These are phyloP conservation scores for Pseudohyphozyma bogoriensis DNA, from an alignment of 768 basidiomycete genomes.

Conservation along the genomic window DNA sequence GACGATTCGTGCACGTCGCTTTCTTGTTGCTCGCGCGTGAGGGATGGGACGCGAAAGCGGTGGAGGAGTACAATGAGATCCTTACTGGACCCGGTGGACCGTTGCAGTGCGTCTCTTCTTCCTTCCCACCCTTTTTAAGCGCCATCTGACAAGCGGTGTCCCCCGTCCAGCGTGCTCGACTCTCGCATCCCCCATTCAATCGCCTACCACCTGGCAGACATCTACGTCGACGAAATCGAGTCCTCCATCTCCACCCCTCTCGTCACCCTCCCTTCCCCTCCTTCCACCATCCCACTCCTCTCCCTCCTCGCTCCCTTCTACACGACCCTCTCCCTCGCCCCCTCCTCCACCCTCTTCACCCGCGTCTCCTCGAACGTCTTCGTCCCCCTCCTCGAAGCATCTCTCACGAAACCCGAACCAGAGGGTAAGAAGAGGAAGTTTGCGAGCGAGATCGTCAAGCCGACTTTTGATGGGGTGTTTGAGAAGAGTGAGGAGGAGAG, in stretches of 20 bases:
- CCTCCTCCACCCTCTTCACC: constrained; percentile 55
- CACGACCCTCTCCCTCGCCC: constrained; percentile 57
- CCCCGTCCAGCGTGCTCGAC: constrained; percentile 50
- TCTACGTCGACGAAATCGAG: constrained; percentile 82
- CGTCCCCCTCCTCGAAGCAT: constrained; percentile 53
- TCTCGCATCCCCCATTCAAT: constrained; percentile 65
- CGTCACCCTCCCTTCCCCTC: constrained; percentile 14
- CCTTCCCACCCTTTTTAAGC: not conserved
- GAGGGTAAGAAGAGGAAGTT: not conserved
- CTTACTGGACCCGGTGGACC: constrained; percentile 63
- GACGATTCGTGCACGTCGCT: constrained; percentile 73
- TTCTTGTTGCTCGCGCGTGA: constrained; percentile 65
- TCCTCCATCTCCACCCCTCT: constrained; percentile 38
- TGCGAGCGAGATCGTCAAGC: not conserved
- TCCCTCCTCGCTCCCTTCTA: constrained; percentile 61
- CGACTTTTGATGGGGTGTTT: not conserved
- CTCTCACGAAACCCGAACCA: constrained; percentile 24
- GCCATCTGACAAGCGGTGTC: constrained; percentile 7
- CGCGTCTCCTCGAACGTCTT: constrained; percentile 62
- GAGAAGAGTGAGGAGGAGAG: not conserved
- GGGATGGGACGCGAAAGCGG: constrained; percentile 54
- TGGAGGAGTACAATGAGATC: constrained; percentile 59
- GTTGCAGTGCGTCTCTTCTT: constrained; percentile 52
- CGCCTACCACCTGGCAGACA: constrained; percentile 74
- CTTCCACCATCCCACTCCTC: constrained; percentile 44